Evolutionary conservation across 2,329 filamentous ascomycete genomes (phyloP), one percentile per base, ranked within the genome.

Genomic region (Apiospora aurea): DNA sequence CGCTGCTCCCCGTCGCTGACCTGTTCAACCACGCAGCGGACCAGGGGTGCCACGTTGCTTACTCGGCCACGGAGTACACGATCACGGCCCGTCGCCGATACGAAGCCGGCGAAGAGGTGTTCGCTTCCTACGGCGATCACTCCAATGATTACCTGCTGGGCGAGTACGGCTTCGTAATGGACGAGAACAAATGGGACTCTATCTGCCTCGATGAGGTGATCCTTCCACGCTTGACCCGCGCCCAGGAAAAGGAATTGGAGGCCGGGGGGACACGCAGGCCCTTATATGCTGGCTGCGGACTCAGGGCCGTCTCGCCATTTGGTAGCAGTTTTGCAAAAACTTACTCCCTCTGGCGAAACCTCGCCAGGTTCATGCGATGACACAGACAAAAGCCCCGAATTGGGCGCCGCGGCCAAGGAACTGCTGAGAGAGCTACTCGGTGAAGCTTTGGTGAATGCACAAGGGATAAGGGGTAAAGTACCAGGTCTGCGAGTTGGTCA

Each of bases 71-170:
- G 11, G 46, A 71, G 8, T 72, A 71, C n/a, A 68, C 57, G 18
- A 49, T 72, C 43, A 72, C 71, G 14, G 49, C 69, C 26, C 53
- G 49, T 21, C 57, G 69, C n/a, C 57, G 14, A 6, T 72, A 72
- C 47, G 18, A 21, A n/a, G 4, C 26, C 11, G 64, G 69, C 14
- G 83, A 86, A 67, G 86, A 89, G 75, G 78, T 89, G 26, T 84
- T 84, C 67, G 81, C 86, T 4, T 85, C 84, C 1, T 89, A 89
- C 72, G 87, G 87, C 34, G 73, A 83, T 1, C 87, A 89, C 74
- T 82, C 82, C n/a, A 88, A 88, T 70, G 86, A 88, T 75, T 86
- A 87, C 72, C 78, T 89, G 6, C 83, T 88, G 0, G 71, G 53
- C 7, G 87, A 89, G 75, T 89, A 77, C 70, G 76, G 76, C 4